A percentile compares a stretch with the other conserved stretches of the same genome.
Conservation (phyloP, 2,329 filamentous ascomycete species). For the Aspergillus texensis region DNA sequence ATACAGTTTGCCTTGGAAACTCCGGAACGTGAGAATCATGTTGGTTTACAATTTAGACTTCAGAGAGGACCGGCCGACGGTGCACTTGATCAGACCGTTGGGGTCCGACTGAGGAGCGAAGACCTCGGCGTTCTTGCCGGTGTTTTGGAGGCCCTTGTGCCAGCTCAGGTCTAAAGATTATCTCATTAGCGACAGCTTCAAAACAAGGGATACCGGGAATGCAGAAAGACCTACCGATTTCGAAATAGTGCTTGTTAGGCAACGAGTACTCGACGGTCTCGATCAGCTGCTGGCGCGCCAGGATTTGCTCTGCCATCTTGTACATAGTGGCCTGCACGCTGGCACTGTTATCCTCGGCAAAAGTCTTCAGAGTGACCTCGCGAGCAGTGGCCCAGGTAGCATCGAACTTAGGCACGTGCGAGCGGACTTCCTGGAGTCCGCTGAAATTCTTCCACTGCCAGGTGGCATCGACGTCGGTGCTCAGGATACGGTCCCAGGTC, state of each 20-base stretch:
- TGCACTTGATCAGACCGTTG: slow-evolving; percentile 94
- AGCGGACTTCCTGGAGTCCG: slow-evolving; percentile 67
- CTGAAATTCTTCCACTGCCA: slow-evolving; percentile 84
- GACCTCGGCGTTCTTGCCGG: slow-evolving; percentile 91
- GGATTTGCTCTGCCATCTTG: slow-evolving; percentile 90
- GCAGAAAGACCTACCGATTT: slow-evolving; percentile 64
- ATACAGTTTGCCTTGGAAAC: slow-evolving; percentile 19
- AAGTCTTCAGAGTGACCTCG: slow-evolving; percentile 84
- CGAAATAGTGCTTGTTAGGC: slow-evolving; percentile 99
- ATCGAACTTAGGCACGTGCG: slow-evolving; percentile 70
- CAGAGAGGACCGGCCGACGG: slow-evolving; percentile 57
- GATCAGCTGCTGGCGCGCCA: slow-evolving; percentile 72
- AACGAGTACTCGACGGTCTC: slow-evolving; percentile 78
- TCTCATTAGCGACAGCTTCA: slow-evolving; percentile 5
- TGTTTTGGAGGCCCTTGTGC: slow-evolving; percentile 95
- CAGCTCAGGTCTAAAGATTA: slow-evolving; percentile 76
- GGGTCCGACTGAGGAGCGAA: slow-evolving; percentile 91
- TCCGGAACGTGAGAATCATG: slow-evolving; percentile 16
- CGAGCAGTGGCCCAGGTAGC: slow-evolving; percentile 76
- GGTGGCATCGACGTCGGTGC: slow-evolving; percentile 82
- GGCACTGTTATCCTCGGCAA: slow-evolving; percentile 86
- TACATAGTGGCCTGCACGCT: slow-evolving; percentile 99
- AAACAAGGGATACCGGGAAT: background rate
- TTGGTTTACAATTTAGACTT: slow-evolving; percentile 37
- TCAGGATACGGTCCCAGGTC: slow-evolving; percentile 92